A percentile compares a stretch with the other conserved stretches of the same genome.
phyloP scores from a whole-genome alignment of 1,284 basidiomycete species.

The Pseudozyma flocculosa region DNA sequence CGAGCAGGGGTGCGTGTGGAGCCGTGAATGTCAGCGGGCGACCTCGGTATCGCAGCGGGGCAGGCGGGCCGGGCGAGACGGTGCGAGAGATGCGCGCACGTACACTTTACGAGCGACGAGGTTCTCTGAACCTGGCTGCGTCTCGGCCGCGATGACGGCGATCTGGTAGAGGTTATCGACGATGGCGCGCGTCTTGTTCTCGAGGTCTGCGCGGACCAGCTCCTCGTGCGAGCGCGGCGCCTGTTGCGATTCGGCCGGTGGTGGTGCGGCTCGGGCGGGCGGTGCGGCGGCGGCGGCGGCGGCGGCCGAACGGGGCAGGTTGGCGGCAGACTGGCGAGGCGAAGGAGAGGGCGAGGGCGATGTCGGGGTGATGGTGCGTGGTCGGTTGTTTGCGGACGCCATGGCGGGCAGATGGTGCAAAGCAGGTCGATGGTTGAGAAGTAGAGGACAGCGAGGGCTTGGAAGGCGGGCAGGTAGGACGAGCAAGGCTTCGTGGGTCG shows the following conservation, averaged over 20 bases:
- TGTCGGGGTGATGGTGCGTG: neutral
- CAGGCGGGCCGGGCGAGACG: too few relatives aligned
- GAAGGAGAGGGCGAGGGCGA: constrained; percentile 2
- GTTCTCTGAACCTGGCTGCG: constrained; percentile 40
- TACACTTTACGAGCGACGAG: constrained; percentile 44
- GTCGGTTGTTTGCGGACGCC: neutral
- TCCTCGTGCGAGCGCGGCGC: constrained; percentile 16
- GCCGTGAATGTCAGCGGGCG: too few relatives aligned
- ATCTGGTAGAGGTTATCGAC: constrained; percentile 53
- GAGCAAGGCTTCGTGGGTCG: too few relatives aligned
- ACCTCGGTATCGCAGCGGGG: too few relatives aligned
- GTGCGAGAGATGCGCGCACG: neutral
- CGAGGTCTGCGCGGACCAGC: constrained; percentile 37
- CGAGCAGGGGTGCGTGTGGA: neutral
- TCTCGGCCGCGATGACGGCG: constrained; percentile 49
- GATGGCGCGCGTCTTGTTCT: constrained; percentile 38
- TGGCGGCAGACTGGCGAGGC: neutral
- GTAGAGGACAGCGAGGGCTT: too few relatives aligned
- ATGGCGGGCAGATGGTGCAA: neutral
- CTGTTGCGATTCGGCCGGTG: too few relatives aligned
- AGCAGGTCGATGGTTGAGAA: too few relatives aligned
- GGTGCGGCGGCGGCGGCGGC: neutral
- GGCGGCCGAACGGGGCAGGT: neutral
- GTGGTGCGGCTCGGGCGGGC: neutral
- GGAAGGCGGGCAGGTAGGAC: too few relatives aligned